Evolutionary conservation across 257 asterid genomes (phyloP), one percentile per base, ranked within the genome.

Genomic region (Leptodermis oblonga): DNA sequence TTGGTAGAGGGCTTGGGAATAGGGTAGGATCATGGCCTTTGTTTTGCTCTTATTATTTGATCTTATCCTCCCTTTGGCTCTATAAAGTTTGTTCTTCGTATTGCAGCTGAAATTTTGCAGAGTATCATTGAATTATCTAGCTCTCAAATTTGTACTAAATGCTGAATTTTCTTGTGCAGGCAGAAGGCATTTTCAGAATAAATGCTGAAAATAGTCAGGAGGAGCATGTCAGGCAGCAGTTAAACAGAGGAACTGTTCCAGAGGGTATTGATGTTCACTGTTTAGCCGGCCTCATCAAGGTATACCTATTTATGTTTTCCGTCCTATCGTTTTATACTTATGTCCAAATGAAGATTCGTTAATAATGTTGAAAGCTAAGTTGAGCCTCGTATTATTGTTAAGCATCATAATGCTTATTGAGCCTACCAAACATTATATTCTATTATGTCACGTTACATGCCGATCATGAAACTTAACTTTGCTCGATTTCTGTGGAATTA

Each of bases 141-240:
- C 15, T 51, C 28, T 36, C 31, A 25, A 71, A 39, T 36, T 73
- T 70, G 9, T 4, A 52, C 10, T 67, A 64, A 20, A 13, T 59
- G 66, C 70, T 81, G 67, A 68, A 52, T 59, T 66, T 65, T 13
- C 48, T 52, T 67, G 60, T 78, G 80, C 88, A 94, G 99, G 94
- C 90, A 37, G 99, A 95, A 81, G 99, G 99, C 68, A 92, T 95
- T 77, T 95, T 95, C 83, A 85, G 99, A 85, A 74, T 95, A 77
- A 95, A 92, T 70, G 97, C 96, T 17, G 99, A 86, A 78, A 89
- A 89, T 76, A 87, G 98, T 75, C 97, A 89, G 77, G 98, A 95
- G 74, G 99, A 95, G 82, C 86, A 80, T 74, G 99, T 92, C n/a
- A 85, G 99, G 85, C 89, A 89, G 77, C 97, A 88, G 74, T 68